Conservation (phyloP, 192 early-diverging fungal genomes). For the Linnemannia schmuckeri region DNA sequence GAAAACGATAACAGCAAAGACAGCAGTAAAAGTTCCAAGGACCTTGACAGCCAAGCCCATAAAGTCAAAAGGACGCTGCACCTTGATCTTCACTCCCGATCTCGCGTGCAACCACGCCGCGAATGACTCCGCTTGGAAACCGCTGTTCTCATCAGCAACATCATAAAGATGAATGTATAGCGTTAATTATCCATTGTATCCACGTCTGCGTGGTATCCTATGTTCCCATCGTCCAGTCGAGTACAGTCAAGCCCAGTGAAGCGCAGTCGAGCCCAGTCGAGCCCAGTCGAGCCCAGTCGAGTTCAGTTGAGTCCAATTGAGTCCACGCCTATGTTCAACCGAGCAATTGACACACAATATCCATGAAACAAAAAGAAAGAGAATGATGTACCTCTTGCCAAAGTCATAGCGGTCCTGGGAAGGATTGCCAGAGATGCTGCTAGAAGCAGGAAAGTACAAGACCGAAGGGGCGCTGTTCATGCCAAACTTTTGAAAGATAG, state of each 20-base stretch:
- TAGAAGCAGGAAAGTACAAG: slow-evolving; percentile 76
- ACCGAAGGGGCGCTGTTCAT: slow-evolving; percentile 75
- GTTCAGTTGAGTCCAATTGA: no score
- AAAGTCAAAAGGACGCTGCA: slow-evolving; percentile 75
- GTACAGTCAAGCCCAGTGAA: no score
- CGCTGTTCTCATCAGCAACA: slow-evolving; percentile 56
- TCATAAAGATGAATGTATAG: background rate
- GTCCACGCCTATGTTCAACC: no score
- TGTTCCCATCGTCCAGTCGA: no score
- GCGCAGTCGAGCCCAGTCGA: no score
- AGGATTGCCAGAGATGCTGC: slow-evolving; percentile 20
- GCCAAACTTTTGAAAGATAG: slow-evolving; percentile 75
- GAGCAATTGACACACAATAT: background rate
- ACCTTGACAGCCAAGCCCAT: slow-evolving; percentile 57
- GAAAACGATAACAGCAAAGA: slow-evolving; percentile 58
- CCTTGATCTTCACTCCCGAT: slow-evolving; percentile 49
- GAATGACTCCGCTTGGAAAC: slow-evolving; percentile 74
- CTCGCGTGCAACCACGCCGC: slow-evolving; percentile 67
- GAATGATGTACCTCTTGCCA: slow-evolving; percentile 58
- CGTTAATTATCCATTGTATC: no score
- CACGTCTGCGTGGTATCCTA: no score
- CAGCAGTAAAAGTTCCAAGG: slow-evolving; percentile 44
- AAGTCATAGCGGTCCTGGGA: slow-evolving; percentile 73
- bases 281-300: no score
- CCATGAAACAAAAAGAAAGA: no score